Percentiles rank a stretch among this genome's conserved stretches.
Evolutionary conservation across 2,329 filamentous ascomycete genomes (phyloP).

Genomic region (Trichoderma polysporum): DNA sequence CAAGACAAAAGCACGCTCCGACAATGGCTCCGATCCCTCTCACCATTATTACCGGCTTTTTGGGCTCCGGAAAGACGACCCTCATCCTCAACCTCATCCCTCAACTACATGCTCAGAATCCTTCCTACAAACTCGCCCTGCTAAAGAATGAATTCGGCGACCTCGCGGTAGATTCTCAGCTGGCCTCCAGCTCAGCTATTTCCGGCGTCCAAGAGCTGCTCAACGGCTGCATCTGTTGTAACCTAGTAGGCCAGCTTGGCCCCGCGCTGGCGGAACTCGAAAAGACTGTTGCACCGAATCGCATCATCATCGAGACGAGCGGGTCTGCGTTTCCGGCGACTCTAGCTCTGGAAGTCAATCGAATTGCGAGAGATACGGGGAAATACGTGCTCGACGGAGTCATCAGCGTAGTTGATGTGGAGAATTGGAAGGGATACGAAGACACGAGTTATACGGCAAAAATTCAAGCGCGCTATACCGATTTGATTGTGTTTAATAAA

Average conservation of each 20-base stretch:
- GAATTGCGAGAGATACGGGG: slow-evolving; percentile 67
- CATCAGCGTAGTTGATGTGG: slow-evolving; percentile 85
- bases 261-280: slow-evolving; percentile 76
- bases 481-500: slow-evolving; percentile 90
- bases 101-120: slow-evolving; percentile 73
- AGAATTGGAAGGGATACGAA: slow-evolving; percentile 93
- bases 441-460: slow-evolving; percentile 87
- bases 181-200: slow-evolving; percentile 79
- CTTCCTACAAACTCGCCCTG: slow-evolving; percentile 81
- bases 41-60: slow-evolving; percentile 93
- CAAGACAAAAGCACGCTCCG: neutral
- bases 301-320: slow-evolving; percentile 91
- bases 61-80: slow-evolving; percentile 95
- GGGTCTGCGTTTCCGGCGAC: slow-evolving; percentile 88
- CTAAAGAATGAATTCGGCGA: slow-evolving; percentile 99
- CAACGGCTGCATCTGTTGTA: slow-evolving; percentile 98
- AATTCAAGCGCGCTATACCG: slow-evolving; percentile 85
- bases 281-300: slow-evolving; percentile 60
- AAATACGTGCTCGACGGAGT: slow-evolving; percentile 81
- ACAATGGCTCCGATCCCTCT: slow-evolving; percentile 74
- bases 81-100: slow-evolving; percentile 91
- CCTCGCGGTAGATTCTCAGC: slow-evolving; percentile 86
- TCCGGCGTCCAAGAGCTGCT: slow-evolving; percentile 89
- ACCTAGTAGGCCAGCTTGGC: slow-evolving; percentile 87
- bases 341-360: slow-evolving; percentile 85